Conservation (phyloP, 1,284 basidiomycete genomes). For the Rhodotorula glutinis region DNA sequence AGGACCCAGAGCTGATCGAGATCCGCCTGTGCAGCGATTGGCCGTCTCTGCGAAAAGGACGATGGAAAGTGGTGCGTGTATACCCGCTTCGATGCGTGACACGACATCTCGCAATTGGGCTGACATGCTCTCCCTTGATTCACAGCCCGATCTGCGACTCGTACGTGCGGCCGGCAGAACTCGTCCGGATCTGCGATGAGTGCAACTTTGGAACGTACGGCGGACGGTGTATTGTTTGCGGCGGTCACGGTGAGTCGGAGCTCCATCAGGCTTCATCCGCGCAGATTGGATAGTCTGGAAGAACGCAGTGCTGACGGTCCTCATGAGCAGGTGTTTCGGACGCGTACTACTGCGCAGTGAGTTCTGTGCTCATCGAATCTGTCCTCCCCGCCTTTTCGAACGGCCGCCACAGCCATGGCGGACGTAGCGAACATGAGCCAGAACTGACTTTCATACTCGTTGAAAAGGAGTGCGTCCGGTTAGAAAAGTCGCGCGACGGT, state of each 20-base stretch:
- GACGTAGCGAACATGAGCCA: accelerated
- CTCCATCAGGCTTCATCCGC: conserved; percentile 2
- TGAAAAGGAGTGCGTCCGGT: conserved; percentile 65
- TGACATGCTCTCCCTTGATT: too few relatives aligned
- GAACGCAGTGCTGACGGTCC: background rate
- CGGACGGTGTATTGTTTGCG: conserved; percentile 95
- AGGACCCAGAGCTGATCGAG: background rate
- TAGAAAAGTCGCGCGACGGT: conserved; percentile 97
- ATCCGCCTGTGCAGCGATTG: conserved; percentile 65
- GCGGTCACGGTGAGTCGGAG: conserved; percentile 70
- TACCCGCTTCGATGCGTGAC: too few relatives aligned
- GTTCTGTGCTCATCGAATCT: background rate
- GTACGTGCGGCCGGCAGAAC: conserved; percentile 94
- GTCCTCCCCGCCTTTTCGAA: background rate
- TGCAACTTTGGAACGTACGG: conserved; percentile 97
- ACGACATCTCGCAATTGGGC: too few relatives aligned
- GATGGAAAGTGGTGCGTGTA: conserved; percentile 90
- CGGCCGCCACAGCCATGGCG: background rate
- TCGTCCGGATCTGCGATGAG: conserved; percentile 98
- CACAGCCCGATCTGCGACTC: conserved; percentile 95
- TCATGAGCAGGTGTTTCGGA: conserved; percentile 76
- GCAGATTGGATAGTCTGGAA: background rate
- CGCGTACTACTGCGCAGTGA: conserved; percentile 91
- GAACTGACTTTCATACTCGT: background rate
- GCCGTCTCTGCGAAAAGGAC: conserved; percentile 96